Base-by-base conservation (phyloP, 345 rosid species). In the Euphorbia lathyris region DNA sequence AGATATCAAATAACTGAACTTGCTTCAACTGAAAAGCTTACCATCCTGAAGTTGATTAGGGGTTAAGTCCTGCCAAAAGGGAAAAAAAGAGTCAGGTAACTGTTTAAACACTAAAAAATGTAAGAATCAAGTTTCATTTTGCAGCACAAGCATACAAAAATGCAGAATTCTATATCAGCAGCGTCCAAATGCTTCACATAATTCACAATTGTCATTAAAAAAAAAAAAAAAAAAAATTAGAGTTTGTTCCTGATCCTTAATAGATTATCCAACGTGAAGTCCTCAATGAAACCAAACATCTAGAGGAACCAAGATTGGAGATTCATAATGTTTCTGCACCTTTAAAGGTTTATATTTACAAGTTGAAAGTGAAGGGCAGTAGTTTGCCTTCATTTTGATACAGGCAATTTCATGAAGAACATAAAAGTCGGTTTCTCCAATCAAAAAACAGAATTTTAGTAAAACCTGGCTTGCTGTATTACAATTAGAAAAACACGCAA, bases 41-140 rank as follows among this genome's bases (percentile, higher is more conserved):
- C 99, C 99, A 78, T 90, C 89, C 83, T 95, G 99, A 51, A 95
- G 97, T 80, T 90, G 98, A 78, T 86, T 87, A 60, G 98, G 94
- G 52, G 96, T 84, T 81, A 92, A 63, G 68, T 92, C 93, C 99
- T 95, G 84, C 62, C 70, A 70, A 52, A 4, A 30, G 7, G 43
- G 43, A 9, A 50, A 47, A 69, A 47, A 3, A 13, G 19, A 34
- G 2, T 42, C 38, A 71, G 19, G 25, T 65, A 56, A 45, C 66
- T 32, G 34, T 6, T 52, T 74, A 68, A 62, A 63, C 55, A 40
- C 40, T 70, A 64, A 23, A 30, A 9, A 27, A 0, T 8, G 11
- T 40, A 55, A 43, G 34, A 25, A 45, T 63, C 20, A 4, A 25
- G 22, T 26, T 64, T 45, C 34, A 26, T 1, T 38, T 22, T 7